Percentiles rank a stretch among this genome's conserved stretches.
Conservation (phyloP, 345 rosid species). For the Linum lewisii region DNA sequence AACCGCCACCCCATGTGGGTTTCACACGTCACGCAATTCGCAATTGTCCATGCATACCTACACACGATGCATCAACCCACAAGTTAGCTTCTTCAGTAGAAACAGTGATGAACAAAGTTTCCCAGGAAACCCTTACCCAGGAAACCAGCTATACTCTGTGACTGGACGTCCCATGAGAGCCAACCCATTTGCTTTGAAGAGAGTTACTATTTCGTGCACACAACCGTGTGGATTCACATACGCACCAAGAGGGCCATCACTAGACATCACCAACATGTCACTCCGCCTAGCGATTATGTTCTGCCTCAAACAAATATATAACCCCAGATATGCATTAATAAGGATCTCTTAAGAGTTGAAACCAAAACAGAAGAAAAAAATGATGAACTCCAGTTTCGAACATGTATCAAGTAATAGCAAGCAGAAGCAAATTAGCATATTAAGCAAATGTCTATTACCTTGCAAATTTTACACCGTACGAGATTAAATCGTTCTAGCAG, state of each 20-base stretch:
- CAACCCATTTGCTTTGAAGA: conserved; percentile 56
- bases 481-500: conserved; percentile 63
- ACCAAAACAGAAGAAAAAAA: neutral
- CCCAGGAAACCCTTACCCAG: conserved; percentile 73
- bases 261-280: conserved; percentile 95
- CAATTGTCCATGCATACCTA: conserved; percentile 89
- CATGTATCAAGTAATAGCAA: neutral
- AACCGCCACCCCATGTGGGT: conserved; percentile 70
- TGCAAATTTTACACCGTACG: conserved; percentile 69
- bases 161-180: conserved; percentile 36
- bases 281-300: conserved; percentile 71
- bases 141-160: conserved; percentile 90
- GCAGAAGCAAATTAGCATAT: neutral
- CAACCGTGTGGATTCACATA: conserved; percentile 66
- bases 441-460: conserved; percentile 32
- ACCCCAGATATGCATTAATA: neutral
- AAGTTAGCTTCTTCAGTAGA: neutral
- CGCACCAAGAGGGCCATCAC: conserved; percentile 96
- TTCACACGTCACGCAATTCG: conserved; percentile 37
- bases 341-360: neutral
- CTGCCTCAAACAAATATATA: conserved; percentile 26
- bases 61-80: conserved; percentile 2
- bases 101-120: neutral
- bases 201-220: conserved; percentile 82
- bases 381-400: neutral